These are phyloP conservation scores for Pseudoneurospora amorphoporcata DNA, from an alignment of 495 filamentous ascomycete species.

Conservation along the genomic window DNA sequence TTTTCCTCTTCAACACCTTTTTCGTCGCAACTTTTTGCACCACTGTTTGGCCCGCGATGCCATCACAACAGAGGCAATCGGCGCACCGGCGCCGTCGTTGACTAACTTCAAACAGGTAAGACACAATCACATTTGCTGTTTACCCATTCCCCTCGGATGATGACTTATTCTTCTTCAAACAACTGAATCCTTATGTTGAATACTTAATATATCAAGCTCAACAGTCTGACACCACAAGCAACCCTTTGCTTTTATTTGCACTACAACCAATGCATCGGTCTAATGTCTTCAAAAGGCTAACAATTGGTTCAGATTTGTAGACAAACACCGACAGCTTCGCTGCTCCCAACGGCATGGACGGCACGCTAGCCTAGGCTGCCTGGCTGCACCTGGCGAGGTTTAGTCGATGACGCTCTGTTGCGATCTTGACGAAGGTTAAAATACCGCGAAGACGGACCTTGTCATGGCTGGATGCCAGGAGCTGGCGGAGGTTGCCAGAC, in stretches of 20 bases:
- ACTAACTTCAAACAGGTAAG: not conserved
- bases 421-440: not conserved
- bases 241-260: conserved; percentile 2
- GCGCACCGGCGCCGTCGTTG: not conserved
- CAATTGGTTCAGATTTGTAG: not conserved
- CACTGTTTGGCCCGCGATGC: not conserved
- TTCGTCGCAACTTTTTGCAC: not conserved
- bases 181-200: conserved; percentile 49
- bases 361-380: not conserved
- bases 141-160: conserved; percentile 21
- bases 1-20: not conserved
- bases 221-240: conserved; percentile 40
- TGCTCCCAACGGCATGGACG: not conserved
- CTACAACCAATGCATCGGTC: not conserved
- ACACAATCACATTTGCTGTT: not conserved
- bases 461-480: not conserved
- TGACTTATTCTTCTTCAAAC: conserved; percentile 44
- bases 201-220: conserved; percentile 46
- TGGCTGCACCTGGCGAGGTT: not conserved
- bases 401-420: not conserved
- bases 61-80: not conserved
- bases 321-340: not conserved
- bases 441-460: not conserved
- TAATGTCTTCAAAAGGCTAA: not conserved
- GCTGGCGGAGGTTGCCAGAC: not conserved